Evolutionary conservation across 2,329 filamentous ascomycete genomes (phyloP), one percentile per base, ranked within the genome.

Genomic region (Alternaria panax): DNA sequence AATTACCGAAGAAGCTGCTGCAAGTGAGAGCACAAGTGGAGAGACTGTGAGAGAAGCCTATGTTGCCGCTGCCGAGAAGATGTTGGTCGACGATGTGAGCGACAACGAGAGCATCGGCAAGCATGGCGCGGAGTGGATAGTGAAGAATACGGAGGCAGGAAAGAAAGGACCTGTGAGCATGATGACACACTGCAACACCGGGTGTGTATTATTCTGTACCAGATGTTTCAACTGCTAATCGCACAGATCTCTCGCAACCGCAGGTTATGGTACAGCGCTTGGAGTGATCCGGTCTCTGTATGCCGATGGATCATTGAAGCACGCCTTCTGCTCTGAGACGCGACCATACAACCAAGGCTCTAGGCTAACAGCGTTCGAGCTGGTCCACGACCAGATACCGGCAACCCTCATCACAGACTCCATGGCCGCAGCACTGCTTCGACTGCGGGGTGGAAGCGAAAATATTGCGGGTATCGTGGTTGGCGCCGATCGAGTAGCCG

Each of bases 341-440:
- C 87, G 95, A 32, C 95, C 95, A 0, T 99, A 99, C 80, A 99
- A 99, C 82, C 95, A 99, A 81, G 95, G 95, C 55, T 96, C 93
- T 51, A 88, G 95, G 20, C 84, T 99, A 59, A 99, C 95, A 5
- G 93, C 95, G 7, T 99, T 96, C 77, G 95, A 99, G 81, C 87
- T 99, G n/a, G 91, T 96, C 7, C 94, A 93, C 75, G 95, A 99
- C 78, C 82, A 88, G 16, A 97, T 99, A 55, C 94, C 95, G 2
- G 89, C 92, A 45, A 98, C 93, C 0, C 83, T 99, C 47, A 90
- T 99, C 68, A 96, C 94, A 0, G 95, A 99, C 79, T 97, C 93
- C 28, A 99, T 99, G 95, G 95, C 92, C 1, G 93, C 90, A 12
- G 90, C 94, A 0, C 85, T 99, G 8, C 90, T 99, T 74, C 86